A percentile compares a stretch with the other conserved stretches of the same genome.
Conservation (phyloP, 2,329 filamentous ascomycete genomes). For the Nemania sp. region DNA sequence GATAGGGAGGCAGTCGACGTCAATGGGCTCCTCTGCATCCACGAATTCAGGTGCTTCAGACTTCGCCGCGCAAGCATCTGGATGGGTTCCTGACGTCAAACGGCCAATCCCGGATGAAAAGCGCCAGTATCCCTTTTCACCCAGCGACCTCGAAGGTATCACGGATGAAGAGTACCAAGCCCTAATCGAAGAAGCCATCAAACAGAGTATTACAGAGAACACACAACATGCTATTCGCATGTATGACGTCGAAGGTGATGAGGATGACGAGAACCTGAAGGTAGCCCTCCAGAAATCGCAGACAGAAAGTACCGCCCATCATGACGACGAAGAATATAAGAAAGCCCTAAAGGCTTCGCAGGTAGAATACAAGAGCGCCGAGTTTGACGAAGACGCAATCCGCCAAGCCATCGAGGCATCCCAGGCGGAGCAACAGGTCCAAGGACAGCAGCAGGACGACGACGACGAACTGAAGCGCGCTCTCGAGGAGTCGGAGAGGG, state of each 20-base stretch:
- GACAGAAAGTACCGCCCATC: slow-evolving; percentile 29
- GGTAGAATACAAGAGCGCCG: slow-evolving; percentile 28
- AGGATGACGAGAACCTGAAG: slow-evolving; percentile 32
- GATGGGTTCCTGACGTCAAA: slow-evolving; percentile 34
- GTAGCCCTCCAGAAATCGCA: slow-evolving; percentile 34
- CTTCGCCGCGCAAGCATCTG: slow-evolving; percentile 1
- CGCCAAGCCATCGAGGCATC: slow-evolving; percentile 50
- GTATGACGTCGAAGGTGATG: slow-evolving; percentile 30
- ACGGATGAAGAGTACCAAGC: slow-evolving; percentile 63
- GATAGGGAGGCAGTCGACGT: slow-evolving; percentile 42
- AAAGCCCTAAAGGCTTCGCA: slow-evolving; percentile 49
- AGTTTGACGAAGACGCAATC: slow-evolving; percentile 43
- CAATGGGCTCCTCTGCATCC: slow-evolving; percentile 25
- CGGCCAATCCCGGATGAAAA: slow-evolving; percentile 22
- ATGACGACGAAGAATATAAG: slow-evolving; percentile 46
- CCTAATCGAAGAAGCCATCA: slow-evolving; percentile 60
- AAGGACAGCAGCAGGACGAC: slow-evolving; percentile 28
- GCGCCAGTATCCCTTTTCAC: slow-evolving; percentile 22
- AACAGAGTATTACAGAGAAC: slow-evolving; percentile 51
- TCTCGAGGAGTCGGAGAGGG: slow-evolving; percentile 52
- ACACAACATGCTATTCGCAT: slow-evolving; percentile 31
- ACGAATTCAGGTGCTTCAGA: slow-evolving; percentile 12
- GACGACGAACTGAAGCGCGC: slow-evolving; percentile 53
- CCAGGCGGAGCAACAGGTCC: slow-evolving; percentile 32
- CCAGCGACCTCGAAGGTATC: slow-evolving; percentile 49